These are phyloP conservation scores for Didymella lethalis DNA, from an alignment of 2,329 filamentous ascomycete genomes.

Conservation along the genomic window DNA sequence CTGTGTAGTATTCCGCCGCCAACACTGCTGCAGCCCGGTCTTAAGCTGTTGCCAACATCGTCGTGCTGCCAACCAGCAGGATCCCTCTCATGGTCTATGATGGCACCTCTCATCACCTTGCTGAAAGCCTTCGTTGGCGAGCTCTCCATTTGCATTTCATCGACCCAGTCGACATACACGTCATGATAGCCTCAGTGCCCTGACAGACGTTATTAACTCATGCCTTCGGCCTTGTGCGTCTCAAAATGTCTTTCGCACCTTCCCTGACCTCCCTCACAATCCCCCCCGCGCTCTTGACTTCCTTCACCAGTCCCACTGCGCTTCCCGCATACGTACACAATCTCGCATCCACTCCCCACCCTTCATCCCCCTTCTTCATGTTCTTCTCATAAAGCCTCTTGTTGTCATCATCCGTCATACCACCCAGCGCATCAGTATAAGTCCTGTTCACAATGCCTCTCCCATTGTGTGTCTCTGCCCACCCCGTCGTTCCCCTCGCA, in stretches of 20 bases:
- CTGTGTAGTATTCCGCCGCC: too few relatives aligned
- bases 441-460: conserved; percentile 66
- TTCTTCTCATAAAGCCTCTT: conserved; percentile 58
- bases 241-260: conserved; percentile 47
- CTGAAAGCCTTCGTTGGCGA: too few relatives aligned
- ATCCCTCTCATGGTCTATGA: too few relatives aligned
- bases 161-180: too few relatives aligned
- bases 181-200: too few relatives aligned
- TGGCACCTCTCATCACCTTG: too few relatives aligned
- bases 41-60: too few relatives aligned
- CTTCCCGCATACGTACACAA: conserved; percentile 70
- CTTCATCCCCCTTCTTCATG: conserved; percentile 59
- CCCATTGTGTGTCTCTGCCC: conserved; percentile 66
- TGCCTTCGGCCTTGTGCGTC: background rate
- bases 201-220: background rate
- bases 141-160: too few relatives aligned
- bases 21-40: too few relatives aligned
- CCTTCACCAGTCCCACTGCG: conserved; percentile 65
- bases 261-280: conserved; percentile 61
- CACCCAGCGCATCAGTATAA: conserved; percentile 52
- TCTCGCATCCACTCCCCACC: conserved; percentile 60
- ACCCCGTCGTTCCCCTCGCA: conserved; percentile 64
- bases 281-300: conserved; percentile 59
- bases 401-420: conserved; percentile 55
- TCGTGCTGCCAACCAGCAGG: too few relatives aligned